Evolutionary conservation across 495 filamentous ascomycete species (phyloP), one percentile per base, ranked within the genome.

Genomic region (Friedmanniomyces endolithicus): DNA sequence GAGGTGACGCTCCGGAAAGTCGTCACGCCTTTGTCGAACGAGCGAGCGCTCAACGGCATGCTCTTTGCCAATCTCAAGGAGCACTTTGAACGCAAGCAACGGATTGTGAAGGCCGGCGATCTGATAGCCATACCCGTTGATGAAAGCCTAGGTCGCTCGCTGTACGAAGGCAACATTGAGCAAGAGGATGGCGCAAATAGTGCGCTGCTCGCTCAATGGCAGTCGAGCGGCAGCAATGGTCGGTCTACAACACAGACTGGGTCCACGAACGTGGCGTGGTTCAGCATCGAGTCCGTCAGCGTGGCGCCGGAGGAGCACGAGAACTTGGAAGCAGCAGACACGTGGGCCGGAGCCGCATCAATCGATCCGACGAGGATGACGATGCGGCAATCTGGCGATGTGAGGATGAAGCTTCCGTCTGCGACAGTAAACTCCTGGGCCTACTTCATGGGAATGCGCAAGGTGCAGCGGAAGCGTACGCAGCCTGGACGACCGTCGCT

Each of bases 1-100:
- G 90, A 97, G 65, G 83, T 97, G 25, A 94, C 86, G 0, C 68
- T 98, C n/a, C 75, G 88, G 43, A 92, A 94, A 58, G 77, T 98
- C 39, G 83, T 87, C 8, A 96, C 89, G 0, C 94, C 92, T 0
- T 69, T 90, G 9, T 87, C 87, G 8, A 88, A 85, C 34, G 90
- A 97, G 55, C 77, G 87, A 23, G 75, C 84, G 11, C 77, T 95
- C 7, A 87, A 97, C 60, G 83, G 86, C 14, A 82, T 81, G 9
- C 75, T 96, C 11, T 87, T 96, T 61, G 78, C 84, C 4, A 87
- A 84, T 6, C 65, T 98, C 22, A 95, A 94, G 65, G 78, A 79
- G 41, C 82, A 95, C 62, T 96, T 97, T 63, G 84, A 90, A 63
- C 77, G 75, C 37, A 84, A 83, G 44, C 73, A 81, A 41, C 76